phyloP scores from a whole-genome alignment of 257 asterid genomes.

The Lycium barbarum region DNA sequence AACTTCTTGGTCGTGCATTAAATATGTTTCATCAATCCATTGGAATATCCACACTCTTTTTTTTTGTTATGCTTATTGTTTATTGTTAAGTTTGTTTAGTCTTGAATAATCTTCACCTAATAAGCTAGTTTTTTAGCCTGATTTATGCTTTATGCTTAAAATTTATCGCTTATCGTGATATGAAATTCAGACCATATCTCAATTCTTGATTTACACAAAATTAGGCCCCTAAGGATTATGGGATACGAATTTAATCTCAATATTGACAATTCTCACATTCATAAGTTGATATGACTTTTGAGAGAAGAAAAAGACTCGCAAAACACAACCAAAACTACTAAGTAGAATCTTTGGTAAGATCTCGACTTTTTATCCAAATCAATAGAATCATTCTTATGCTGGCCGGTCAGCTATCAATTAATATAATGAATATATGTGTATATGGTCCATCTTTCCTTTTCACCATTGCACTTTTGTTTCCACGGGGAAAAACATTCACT shows the following conservation, averaged over 20 bases:
- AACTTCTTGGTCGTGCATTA: background rate
- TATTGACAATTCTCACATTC: too few species aligned
- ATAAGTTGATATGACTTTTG: background rate
- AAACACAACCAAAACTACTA: background rate
- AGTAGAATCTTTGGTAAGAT: background rate
- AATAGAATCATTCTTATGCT: background rate
- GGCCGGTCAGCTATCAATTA: background rate
- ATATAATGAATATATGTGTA: background rate
- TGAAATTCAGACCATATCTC: too few species aligned
- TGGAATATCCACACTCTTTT: background rate
- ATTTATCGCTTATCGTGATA: too few species aligned
- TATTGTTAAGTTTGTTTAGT: background rate
- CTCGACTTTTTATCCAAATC: background rate
- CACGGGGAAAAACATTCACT: background rate
- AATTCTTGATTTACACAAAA: too few species aligned
- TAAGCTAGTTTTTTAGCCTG: too few species aligned
- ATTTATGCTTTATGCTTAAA: too few species aligned
- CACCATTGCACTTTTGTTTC: constrained; percentile 17
- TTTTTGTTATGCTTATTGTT: background rate
- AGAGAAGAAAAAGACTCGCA: background rate
- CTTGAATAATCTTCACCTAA: too few species aligned
- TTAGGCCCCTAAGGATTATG: too few species aligned
- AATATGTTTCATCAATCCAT: background rate
- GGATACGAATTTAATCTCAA: too few species aligned
- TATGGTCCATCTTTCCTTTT: constrained; percentile 10